phyloP scores from a whole-genome alignment of 140 eudicot species.

The Oenanthe javanica region DNA sequence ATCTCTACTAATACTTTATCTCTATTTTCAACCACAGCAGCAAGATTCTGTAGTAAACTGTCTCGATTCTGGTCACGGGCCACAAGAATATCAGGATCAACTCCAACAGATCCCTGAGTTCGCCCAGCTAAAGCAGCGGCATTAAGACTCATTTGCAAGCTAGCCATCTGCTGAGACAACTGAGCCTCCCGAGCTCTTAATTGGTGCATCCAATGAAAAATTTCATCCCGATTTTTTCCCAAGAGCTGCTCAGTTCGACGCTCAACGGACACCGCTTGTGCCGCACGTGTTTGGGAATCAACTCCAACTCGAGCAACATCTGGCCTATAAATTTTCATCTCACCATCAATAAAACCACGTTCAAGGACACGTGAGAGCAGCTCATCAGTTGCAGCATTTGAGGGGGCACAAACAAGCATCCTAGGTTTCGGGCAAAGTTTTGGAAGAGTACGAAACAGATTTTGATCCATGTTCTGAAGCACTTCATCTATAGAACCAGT shows the following conservation, averaged over 20 bases:
- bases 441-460: slow-evolving; percentile 87
- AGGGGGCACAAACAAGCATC: slow-evolving; percentile 98
- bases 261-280: slow-evolving; percentile 96
- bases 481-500: slow-evolving; percentile 92
- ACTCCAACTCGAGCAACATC: slow-evolving; percentile 99
- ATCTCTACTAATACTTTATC: slow-evolving; percentile 86
- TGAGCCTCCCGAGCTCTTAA: slow-evolving; percentile 75
- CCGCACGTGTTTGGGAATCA: slow-evolving; percentile 95
- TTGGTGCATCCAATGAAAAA: slow-evolving; percentile 81
- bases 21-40: slow-evolving; percentile 88
- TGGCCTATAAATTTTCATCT: slow-evolving; percentile 93
- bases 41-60: slow-evolving; percentile 72
- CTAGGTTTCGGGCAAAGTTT: slow-evolving; percentile 97
- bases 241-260: slow-evolving; percentile 91
- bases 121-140: slow-evolving; percentile 77
- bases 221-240: slow-evolving; percentile 66
- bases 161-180: slow-evolving; percentile 72
- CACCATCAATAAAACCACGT: slow-evolving; percentile 96
- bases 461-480: slow-evolving; percentile 94
- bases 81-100: slow-evolving; percentile 84
- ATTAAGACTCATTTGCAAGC: slow-evolving; percentile 66
- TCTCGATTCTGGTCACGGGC: slow-evolving; percentile 97
- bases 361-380: slow-evolving; percentile 93
- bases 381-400: slow-evolving; percentile 98
- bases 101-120: slow-evolving; percentile 95